Conservation (phyloP, 768 basidiomycete species). For the Boletellus ananas region DNA sequence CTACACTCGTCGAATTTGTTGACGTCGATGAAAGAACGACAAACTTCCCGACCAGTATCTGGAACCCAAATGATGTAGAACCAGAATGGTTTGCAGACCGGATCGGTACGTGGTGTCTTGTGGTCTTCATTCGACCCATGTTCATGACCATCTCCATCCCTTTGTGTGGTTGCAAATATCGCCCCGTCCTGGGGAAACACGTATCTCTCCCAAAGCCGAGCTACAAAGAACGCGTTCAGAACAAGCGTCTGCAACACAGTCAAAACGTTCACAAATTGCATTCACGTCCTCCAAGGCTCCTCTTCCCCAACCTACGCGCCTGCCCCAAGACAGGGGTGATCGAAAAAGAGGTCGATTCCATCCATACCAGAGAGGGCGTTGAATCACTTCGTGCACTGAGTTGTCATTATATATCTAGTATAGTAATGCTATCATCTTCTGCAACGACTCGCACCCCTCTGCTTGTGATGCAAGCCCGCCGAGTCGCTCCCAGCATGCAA, state of each 20-base stretch:
- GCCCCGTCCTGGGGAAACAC: constrained; percentile 1
- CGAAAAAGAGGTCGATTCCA: constrained; percentile 26
- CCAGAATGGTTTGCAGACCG: constrained; percentile 73
- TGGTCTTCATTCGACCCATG: constrained; percentile 19
- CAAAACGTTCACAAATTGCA: constrained; percentile 59
- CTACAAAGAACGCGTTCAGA: constrained; percentile 63
- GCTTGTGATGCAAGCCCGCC: constrained; percentile 18
- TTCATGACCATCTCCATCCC: constrained; percentile 20
- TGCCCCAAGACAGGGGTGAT: constrained; percentile 15
- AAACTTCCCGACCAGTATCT: constrained; percentile 70
- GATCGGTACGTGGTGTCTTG: constrained; percentile 57
- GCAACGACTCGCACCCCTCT: background rate
- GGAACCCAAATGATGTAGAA: constrained; percentile 64
- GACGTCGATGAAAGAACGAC: constrained; percentile 86
- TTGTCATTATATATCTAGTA: constrained; percentile 10
- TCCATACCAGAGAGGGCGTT: constrained; percentile 26
- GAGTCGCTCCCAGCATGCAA: background rate
- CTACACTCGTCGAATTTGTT: constrained; percentile 92
- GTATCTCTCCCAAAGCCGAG: constrained; percentile 44
- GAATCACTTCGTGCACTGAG: constrained; percentile 1
- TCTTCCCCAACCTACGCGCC: constrained; percentile 8
- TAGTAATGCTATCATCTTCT: constrained; percentile 6
- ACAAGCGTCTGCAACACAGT: constrained; percentile 49
- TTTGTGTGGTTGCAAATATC: constrained; percentile 4
- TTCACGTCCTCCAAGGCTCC: constrained; percentile 43